Evolutionary conservation across 805 yeast species (phyloP).

Genomic region (Saccharomycopsis sp.): DNA sequence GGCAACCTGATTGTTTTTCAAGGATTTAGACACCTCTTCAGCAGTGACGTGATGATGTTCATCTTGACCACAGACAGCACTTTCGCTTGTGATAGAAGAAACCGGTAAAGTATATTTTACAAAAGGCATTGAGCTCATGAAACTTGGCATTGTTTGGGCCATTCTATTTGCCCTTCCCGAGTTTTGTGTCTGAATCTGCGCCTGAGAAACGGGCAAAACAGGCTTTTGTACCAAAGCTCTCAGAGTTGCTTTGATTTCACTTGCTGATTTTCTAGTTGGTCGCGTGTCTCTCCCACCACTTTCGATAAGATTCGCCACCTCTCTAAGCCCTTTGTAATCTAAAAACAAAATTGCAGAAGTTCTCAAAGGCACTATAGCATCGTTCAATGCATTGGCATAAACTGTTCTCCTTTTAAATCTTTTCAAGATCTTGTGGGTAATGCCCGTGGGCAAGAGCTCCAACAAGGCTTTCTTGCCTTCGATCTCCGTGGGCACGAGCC

Average conservation of each 20-base stretch:
- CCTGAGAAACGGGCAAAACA: neutral
- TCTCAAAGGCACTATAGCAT: conserved; percentile 74
- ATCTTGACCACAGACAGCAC: conserved; percentile 5
- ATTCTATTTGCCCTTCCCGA: conserved; percentile 5
- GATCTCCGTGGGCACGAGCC: conserved; percentile 39
- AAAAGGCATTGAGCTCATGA: conserved; percentile 11
- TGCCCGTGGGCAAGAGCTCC: conserved; percentile 55
- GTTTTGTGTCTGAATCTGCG: neutral
- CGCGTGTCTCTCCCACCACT: conserved; percentile 5
- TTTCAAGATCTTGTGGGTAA: conserved; percentile 50
- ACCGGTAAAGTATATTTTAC: conserved; percentile 9
- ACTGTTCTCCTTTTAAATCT: conserved; percentile 55
- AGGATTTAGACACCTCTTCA: conserved; percentile 1
- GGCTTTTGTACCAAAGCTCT: too few relatives aligned
- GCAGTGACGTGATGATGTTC: neutral
- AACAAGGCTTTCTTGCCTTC: conserved; percentile 41
- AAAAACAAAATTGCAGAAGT: conserved; percentile 61
- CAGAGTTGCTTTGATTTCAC: conserved; percentile 11
- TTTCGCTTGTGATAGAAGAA: conserved; percentile 5
- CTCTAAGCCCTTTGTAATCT: conserved; percentile 49
- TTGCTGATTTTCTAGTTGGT: conserved; percentile 1
- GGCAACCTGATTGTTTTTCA: conserved; percentile 2
- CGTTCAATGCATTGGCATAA: conserved; percentile 69
- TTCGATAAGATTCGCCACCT: conserved; percentile 30
- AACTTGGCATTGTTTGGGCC: conserved; percentile 3